phyloP scores from a whole-genome alignment of 2,329 filamentous ascomycete genomes.

The Clonostachys chloroleuca region DNA sequence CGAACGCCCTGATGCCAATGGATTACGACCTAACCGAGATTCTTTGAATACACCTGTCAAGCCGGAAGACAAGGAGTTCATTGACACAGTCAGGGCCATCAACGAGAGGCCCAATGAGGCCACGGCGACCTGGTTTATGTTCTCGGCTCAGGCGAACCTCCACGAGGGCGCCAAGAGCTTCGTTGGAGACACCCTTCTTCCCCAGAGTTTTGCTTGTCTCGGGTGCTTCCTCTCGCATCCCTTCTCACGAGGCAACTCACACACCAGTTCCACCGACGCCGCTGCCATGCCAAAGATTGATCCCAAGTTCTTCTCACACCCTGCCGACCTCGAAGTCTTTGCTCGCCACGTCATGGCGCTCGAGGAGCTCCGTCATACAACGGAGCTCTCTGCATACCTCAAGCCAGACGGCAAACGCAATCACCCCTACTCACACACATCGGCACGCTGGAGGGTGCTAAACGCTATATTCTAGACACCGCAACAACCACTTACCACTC shows the following conservation, averaged over 20 bases:
- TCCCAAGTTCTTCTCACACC: slow-evolving; percentile 50
- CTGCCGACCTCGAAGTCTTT: slow-evolving; percentile 51
- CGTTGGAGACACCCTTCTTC: background rate
- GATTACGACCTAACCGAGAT: too few relatives aligned
- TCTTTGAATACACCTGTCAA: too few relatives aligned
- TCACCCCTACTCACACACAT: background rate
- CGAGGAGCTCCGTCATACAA: slow-evolving; percentile 20
- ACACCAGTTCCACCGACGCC: slow-evolving; percentile 41
- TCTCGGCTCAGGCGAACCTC: background rate
- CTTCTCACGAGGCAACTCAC: slow-evolving; percentile 53
- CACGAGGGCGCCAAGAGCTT: background rate
- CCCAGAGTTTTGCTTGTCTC: too few relatives aligned
- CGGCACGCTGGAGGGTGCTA: slow-evolving; percentile 14
- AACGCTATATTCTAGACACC: slow-evolving; percentile 21
- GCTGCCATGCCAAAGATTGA: slow-evolving; percentile 40
- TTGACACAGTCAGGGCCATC: too few relatives aligned
- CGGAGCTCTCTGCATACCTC: slow-evolving; percentile 30
- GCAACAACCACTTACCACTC: slow-evolving; percentile 38
- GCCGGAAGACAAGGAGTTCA: too few relatives aligned
- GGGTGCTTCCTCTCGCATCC: slow-evolving; percentile 44
- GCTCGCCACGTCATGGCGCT: slow-evolving; percentile 35
- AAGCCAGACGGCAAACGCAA: slow-evolving; percentile 22
- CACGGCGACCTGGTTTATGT: too few relatives aligned
- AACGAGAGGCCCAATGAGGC: too few relatives aligned
- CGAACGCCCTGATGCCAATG: background rate